Conservation (phyloP, 75 land plant species). For the Selaginella moellendorffii region DNA sequence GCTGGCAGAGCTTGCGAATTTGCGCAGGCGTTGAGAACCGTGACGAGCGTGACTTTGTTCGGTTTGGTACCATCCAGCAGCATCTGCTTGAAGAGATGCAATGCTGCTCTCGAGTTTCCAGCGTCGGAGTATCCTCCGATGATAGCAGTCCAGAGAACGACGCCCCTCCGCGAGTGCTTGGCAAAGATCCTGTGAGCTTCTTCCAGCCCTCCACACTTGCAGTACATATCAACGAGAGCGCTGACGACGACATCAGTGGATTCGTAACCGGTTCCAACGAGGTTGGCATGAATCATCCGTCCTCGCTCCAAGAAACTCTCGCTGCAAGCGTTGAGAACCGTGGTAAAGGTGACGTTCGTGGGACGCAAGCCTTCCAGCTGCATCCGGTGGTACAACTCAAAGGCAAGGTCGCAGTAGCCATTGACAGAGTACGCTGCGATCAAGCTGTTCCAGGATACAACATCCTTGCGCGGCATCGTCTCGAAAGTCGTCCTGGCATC, state of each 20-base stretch:
- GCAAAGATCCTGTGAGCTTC: background rate
- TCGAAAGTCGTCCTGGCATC: conserved; percentile 32
- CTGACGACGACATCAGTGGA: background rate
- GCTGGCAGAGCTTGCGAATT: background rate
- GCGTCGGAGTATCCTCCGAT: background rate
- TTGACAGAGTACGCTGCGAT: conserved; percentile 35
- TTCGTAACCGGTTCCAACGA: background rate
- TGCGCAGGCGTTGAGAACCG: conserved; percentile 2
- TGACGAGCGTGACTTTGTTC: background rate
- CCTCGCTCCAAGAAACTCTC: conserved; percentile 2
- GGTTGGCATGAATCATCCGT: background rate
- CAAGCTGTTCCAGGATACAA: conserved; percentile 40
- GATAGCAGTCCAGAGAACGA: background rate
- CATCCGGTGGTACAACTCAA: conserved; percentile 27
- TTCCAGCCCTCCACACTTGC: background rate
- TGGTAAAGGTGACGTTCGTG: conserved; percentile 23
- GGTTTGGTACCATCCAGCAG: background rate
- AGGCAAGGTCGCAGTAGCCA: conserved; percentile 30
- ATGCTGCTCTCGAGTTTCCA: background rate
- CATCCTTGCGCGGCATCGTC: conserved; percentile 25
- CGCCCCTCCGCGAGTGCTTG: background rate
- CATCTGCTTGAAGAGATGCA: background rate
- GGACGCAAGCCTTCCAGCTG: conserved; percentile 17
- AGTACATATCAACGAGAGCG: background rate
- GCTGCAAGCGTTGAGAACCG: conserved; percentile 34